Conservation (phyloP, 2,329 filamentous ascomycete species). For the Biscogniauxia marginata region DNA sequence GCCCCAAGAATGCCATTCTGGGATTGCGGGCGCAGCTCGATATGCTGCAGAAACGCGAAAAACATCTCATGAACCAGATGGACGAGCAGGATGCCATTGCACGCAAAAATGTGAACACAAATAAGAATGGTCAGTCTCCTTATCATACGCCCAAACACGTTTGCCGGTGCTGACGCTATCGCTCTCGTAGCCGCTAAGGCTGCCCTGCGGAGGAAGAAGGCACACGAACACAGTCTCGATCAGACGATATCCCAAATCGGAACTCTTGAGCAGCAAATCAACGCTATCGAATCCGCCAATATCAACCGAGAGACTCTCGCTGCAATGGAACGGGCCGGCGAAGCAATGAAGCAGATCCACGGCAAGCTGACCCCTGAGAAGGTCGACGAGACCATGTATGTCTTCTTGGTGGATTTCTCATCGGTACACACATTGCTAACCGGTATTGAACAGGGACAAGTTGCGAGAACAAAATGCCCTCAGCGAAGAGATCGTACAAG, state of each 20-base stretch:
- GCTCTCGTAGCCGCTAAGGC: constrained; percentile 73
- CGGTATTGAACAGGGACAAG: constrained; percentile 64
- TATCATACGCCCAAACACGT: constrained; percentile 5
- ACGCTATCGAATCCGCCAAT: constrained; percentile 95
- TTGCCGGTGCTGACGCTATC: constrained; percentile 19
- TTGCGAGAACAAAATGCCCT: constrained; percentile 89
- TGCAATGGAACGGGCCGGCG: constrained; percentile 87
- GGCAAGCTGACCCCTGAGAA: constrained; percentile 88
- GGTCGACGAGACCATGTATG: constrained; percentile 92
- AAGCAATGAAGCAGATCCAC: constrained; percentile 92
- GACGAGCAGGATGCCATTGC: constrained; percentile 87
- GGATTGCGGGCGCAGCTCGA: constrained; percentile 84
- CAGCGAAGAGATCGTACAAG: constrained; percentile 87
- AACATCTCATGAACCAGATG: constrained; percentile 87
- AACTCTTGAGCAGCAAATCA: constrained; percentile 92
- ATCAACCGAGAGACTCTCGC: constrained; percentile 96
- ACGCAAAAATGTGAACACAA: constrained; percentile 81
- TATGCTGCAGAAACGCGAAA: constrained; percentile 96
- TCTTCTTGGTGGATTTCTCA: constrained; percentile 22
- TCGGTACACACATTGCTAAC: constrained; percentile 7
- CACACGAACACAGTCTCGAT: constrained; percentile 85
- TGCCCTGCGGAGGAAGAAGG: constrained; percentile 91
- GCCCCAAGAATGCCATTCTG: constrained; percentile 94
- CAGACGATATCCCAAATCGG: constrained; percentile 88
- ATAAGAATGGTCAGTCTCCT: constrained; percentile 77